Base-by-base conservation (phyloP, 176 grass and related monocot genomes). In the Musa beccarii region DNA sequence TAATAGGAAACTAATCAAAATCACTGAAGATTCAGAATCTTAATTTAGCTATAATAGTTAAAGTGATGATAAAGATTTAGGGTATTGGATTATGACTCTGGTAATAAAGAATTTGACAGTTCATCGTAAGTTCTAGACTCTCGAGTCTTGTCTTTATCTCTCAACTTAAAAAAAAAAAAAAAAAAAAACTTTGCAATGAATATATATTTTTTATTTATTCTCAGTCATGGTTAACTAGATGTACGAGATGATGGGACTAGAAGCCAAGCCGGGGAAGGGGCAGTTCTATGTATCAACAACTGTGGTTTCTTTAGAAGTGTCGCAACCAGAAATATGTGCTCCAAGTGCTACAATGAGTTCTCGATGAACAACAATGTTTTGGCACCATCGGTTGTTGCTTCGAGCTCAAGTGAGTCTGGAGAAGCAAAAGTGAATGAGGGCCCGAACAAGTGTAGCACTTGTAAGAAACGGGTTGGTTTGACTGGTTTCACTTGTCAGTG, bases 401-500 rank as follows among this genome's bases (percentile, higher is more conserved):
- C 63, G 11, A 69, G 82, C 17, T 75, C 76, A 11, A 74, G 51
- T 19, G 34, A 43, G 34, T 15, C 23, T 19, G 29, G 3, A 21
- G 84, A 79, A 61, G 23, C 79, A 53, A 89, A 92, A 74, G 83
- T 12, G 49, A 86, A 98, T 78, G 86, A 88, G 50, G 94, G 86
- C 15, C 88, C 90, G 52, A 93, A 82, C 43, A 84, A 90, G 43
- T 98, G 94, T 70, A 74, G 54, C 52, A 84, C 75, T 19, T 98
- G 94, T 34, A 74, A 78, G 84, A 98, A 91, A 66, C 87, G 88
- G 69, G 90, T 98, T 1, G 90, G 94, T 20, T 84, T 93, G 54
- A 98, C 86, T 12, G 86, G 94, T 53, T 98, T 98, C 83, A 91
- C 74, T 70, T 98, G 94, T 73, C 88, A 81, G 11, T 98, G 94